Base-by-base conservation (phyloP, 169 alveolate genomes). In the Plasmodium vinckei region DNA sequence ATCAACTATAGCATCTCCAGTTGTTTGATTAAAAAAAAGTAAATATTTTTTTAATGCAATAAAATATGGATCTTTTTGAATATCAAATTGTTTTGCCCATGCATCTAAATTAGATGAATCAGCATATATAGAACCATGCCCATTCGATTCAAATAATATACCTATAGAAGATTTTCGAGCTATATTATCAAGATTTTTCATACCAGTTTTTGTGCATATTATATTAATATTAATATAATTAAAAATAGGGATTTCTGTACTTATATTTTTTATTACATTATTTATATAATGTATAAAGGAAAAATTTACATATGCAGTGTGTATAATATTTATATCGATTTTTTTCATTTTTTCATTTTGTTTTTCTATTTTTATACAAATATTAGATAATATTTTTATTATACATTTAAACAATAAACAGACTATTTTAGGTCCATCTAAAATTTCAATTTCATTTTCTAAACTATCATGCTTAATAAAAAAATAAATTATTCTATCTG, bases 101-200 rank as follows among this genome's bases (percentile, higher is more conserved):
- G 54, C 73, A n/a, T 84, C 15, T 42, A 84, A 68, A 19, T 70
- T 17, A 2, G 59, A 25, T 53, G 70, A 17, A 84, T 84, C 25
- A n/a, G 68, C 51, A 49, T 84, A 84, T 5, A 84, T 84, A 19
- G 87, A 73, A 1, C 96, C 96, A 61, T 93, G 96, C 3, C 96
- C 96, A 79, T 93, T 93, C n/a, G 94, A 53, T 63, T 93, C 96
- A 57, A 92, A 93, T 23, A 87, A 73, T n/a, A 93, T 70, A 0
- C 94, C 87, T 13, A 93, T 63, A 54, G 91, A 73, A 21, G 92
- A 92, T 44, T 73, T 60, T 44, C 61, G 68, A 27, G 90, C 93
- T 57, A 73, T 39, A 6, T 42, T 64, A 67, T 92, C 92, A 68
- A 92, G 67, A 57, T 93, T n/a, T 59, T 93, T 93, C 9, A 92